A percentile compares a stretch with the other conserved stretches of the same genome.
phyloP scores from a whole-genome alignment of 495 filamentous ascomycete genomes.

The Lepraria neglecta region DNA sequence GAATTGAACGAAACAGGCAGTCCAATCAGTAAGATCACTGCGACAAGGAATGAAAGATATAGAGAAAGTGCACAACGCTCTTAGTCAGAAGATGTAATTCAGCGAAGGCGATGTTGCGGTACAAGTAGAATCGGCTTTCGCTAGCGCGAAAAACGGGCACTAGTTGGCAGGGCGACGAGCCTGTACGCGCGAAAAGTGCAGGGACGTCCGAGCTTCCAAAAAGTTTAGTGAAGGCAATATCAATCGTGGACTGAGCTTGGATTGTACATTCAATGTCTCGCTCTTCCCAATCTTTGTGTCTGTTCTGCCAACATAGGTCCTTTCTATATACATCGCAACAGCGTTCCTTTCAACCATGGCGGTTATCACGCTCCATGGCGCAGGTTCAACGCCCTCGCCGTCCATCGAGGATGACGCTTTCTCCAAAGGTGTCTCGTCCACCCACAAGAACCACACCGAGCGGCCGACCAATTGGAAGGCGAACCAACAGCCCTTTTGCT shows the following conservation, averaged over 20 bases:
- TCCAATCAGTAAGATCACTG: neutral
- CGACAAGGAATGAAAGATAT: conserved; percentile 1
- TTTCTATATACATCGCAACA: conserved; percentile 19
- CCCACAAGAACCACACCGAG: conserved; percentile 40
- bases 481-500: conserved; percentile 56
- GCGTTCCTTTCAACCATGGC: conserved; percentile 29
- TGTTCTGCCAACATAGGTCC: conserved; percentile 38
- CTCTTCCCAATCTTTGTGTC: conserved; percentile 24
- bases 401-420: conserved; percentile 73
- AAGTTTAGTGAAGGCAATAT: conserved; percentile 2
- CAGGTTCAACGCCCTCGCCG: conserved; percentile 37
- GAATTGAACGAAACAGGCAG: neutral
- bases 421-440: conserved; percentile 58
- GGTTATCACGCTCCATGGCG: conserved; percentile 38
- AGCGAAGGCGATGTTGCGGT: conserved; percentile 2
- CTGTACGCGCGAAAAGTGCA: conserved; percentile 1
- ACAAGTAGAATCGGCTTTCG: conserved; percentile 2
- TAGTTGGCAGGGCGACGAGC: conserved; percentile 16
- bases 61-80: neutral
- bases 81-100: neutral
- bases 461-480: conserved; percentile 22
- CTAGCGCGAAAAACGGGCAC: neutral
- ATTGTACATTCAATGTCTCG: conserved; percentile 7
- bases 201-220: conserved; percentile 1
- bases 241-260: neutral